Conservation (phyloP, 2,329 filamentous ascomycete species). For the Lasiodiplodia theobromae region DNA sequence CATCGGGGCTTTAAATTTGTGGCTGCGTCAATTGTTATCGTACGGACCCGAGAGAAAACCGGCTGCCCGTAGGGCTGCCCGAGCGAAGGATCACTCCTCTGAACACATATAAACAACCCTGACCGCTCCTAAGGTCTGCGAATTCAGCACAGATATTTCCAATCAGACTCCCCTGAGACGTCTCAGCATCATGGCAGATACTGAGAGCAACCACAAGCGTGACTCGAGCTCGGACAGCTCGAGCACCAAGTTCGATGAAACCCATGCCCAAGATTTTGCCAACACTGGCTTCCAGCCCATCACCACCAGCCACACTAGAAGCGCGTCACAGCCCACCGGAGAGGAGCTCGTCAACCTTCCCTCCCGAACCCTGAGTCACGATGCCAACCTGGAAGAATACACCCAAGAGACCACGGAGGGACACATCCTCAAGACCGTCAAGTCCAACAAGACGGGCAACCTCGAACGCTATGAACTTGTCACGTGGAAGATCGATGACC, state of each 20-base stretch:
- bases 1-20: neutral
- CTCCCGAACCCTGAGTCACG: slow-evolving; percentile 67
- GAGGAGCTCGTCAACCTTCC: slow-evolving; percentile 65
- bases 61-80: neutral
- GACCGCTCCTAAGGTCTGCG: slow-evolving; percentile 1
- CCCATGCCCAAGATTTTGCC: slow-evolving; percentile 25
- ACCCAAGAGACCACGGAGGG: slow-evolving; percentile 67
- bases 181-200: slow-evolving; percentile 10
- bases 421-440: slow-evolving; percentile 63
- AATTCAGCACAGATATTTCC: slow-evolving; percentile 10
- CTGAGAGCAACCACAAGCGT: slow-evolving; percentile 6
- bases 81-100: neutral
- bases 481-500: slow-evolving; percentile 74
- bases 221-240: slow-evolving; percentile 27
- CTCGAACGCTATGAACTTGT: slow-evolving; percentile 66
- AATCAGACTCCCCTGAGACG: slow-evolving; percentile 3
- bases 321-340: slow-evolving; percentile 31
- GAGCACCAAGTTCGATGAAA: slow-evolving; percentile 23
- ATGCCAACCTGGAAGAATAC: slow-evolving; percentile 68
- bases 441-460: slow-evolving; percentile 62
- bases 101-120: slow-evolving; percentile 13
- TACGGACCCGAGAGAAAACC: slow-evolving; percentile 26
- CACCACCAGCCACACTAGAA: slow-evolving; percentile 7
- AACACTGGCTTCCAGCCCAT: slow-evolving; percentile 29
- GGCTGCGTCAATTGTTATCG: slow-evolving; percentile 22